Evolutionary conservation across 305 asterid species (phyloP).

Genomic region (Plantago coronopus): DNA sequence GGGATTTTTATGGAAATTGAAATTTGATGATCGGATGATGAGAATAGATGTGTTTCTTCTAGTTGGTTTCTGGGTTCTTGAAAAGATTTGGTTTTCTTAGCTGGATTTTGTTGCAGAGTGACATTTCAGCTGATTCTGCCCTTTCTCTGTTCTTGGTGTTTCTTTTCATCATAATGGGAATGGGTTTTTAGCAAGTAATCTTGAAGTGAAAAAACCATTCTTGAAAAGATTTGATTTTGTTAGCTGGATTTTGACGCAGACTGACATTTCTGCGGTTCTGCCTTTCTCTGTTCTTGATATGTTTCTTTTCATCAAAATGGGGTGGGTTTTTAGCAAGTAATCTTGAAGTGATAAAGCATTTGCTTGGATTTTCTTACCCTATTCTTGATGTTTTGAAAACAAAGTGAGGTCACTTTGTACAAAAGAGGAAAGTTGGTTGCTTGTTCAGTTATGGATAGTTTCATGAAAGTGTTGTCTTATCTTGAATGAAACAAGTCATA

Average conservation of each 20-base stretch:
- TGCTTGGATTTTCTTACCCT: not conserved
- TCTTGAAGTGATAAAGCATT: not conserved
- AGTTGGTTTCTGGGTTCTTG: not conserved
- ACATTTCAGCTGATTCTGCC: not conserved
- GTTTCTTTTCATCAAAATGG: not conserved
- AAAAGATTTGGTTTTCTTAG: not conserved
- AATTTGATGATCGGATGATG: not conserved
- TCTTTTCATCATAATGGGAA: too few species aligned
- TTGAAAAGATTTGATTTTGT: not conserved
- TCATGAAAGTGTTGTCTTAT: not conserved
- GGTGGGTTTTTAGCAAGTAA: not conserved
- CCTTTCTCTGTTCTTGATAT: not conserved
- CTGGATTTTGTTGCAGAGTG: not conserved
- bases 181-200: too few species aligned
- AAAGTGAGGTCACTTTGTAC: not conserved
- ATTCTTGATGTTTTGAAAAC: not conserved
- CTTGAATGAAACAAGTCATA: not conserved
- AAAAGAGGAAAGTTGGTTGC: not conserved
- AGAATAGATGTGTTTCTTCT: not conserved
- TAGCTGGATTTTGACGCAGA: not conserved
- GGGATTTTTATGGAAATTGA: constrained; percentile 25
- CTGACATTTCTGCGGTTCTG: not conserved
- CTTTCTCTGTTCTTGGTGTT: too few species aligned
- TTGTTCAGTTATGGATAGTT: constrained; percentile 4
- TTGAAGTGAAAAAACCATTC: too few species aligned